Evolutionary conservation across 805 yeast genomes (phyloP).

Genomic region (Maudiozyma barnettii): DNA sequence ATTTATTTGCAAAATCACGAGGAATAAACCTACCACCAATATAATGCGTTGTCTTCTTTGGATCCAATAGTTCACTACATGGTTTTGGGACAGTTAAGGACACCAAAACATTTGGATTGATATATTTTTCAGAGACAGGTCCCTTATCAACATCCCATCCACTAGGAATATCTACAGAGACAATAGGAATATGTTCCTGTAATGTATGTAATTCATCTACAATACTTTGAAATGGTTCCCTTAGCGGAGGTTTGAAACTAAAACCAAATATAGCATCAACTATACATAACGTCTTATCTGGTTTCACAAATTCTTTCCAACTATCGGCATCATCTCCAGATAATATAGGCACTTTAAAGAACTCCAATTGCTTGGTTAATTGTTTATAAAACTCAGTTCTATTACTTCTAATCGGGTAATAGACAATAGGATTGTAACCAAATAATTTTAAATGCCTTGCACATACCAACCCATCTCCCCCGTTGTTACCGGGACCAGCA

Average conservation of each 20-base stretch:
- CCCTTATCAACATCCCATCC: constrained; percentile 97
- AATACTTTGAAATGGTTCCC: constrained; percentile 60
- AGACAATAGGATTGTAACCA: constrained; percentile 68
- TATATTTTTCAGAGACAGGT: constrained; percentile 38
- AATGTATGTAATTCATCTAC: constrained; percentile 32
- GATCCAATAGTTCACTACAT: constrained; percentile 48
- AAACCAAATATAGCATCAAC: constrained; percentile 90
- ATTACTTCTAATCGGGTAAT: constrained; percentile 64
- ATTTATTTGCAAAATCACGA: constrained; percentile 54
- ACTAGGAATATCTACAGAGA: constrained; percentile 85
- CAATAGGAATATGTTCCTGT: constrained; percentile 42
- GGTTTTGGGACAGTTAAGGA: constrained; percentile 94
- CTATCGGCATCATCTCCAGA: constrained; percentile 30
- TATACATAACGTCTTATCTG: constrained; percentile 35
- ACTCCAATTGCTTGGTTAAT: constrained; percentile 55
- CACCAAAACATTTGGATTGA: constrained; percentile 60
- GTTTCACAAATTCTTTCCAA: constrained; percentile 24
- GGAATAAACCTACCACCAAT: constrained; percentile 87
- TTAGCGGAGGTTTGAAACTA: constrained; percentile 80
- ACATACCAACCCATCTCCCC: constrained; percentile 95
- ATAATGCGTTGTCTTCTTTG: constrained; percentile 45
- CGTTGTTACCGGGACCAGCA: constrained; percentile 93
- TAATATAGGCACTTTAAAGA: constrained; percentile 54
- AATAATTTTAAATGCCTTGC: constrained; percentile 80
- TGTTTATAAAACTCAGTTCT: constrained; percentile 47